A percentile compares a stretch with the other conserved stretches of the same genome.
Evolutionary conservation across 371 early-diverging fungal genomes (phyloP).

Genomic region (Saksenaea vasiformis): DNA sequence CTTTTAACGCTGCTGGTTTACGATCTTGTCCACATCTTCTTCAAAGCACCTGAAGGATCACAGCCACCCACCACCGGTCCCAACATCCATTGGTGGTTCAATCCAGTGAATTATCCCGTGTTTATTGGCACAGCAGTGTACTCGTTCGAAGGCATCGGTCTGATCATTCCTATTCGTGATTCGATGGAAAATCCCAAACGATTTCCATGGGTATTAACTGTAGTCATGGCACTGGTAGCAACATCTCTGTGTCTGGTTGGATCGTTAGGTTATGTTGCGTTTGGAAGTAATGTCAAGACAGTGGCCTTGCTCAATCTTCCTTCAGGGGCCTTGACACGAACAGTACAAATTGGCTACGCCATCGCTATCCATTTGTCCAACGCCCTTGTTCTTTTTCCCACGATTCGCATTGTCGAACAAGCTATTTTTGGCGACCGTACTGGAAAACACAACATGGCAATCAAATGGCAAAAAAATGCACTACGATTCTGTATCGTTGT

Average conservation of each 20-base stretch:
- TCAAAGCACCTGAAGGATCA: constrained; percentile 4
- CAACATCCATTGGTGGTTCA: constrained; percentile 42
- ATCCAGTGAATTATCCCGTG: constrained; percentile 65
- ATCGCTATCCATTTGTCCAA: constrained; percentile 88
- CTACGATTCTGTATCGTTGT: constrained; percentile 73
- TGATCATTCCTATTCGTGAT: constrained; percentile 89
- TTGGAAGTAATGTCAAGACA: constrained; percentile 82
- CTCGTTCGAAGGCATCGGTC: constrained; percentile 87
- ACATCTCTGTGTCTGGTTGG: constrained; percentile 76
- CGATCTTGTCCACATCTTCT: constrained; percentile 38
- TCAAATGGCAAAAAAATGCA: constrained; percentile 89
- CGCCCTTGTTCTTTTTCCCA: constrained; percentile 85
- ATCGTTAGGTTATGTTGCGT: constrained; percentile 80
- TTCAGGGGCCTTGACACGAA: constrained; percentile 47
- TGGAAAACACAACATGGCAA: constrained; percentile 40
- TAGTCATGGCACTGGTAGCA: constrained; percentile 72
- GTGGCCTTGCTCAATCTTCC: constrained; percentile 86
- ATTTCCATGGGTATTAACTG: constrained; percentile 73
- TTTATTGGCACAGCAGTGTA: constrained; percentile 94
- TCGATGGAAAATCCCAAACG: constrained; percentile 82
- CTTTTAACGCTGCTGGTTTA: constrained; percentile 44
- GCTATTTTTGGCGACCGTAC: constrained; percentile 56
- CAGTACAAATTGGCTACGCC: constrained; percentile 83
- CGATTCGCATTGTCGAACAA: constrained; percentile 85
- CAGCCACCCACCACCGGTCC: constrained; percentile 34